Base-by-base conservation (phyloP, 2,329 filamentous ascomycete genomes). In the Fusarium sp. region DNA sequence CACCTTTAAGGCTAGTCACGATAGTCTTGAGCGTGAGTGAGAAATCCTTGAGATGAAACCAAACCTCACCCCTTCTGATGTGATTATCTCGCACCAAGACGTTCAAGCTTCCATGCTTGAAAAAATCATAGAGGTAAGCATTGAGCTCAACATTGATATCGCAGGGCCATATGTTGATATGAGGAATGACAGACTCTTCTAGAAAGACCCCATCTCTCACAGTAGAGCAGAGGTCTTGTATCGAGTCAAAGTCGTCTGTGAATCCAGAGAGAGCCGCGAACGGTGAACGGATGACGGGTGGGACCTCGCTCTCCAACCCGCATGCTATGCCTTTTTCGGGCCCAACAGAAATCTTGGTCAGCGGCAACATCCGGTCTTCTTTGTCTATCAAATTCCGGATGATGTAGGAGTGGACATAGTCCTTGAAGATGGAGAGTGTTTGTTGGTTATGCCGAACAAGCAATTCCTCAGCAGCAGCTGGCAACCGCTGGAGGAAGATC, bases 81-180 rank as follows among this genome's bases (percentile, higher is more conserved):
- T 88, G 86, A 78, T 96, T 95, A 33, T 91, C 92, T 0, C 81
- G 83, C 14, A 89, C 88, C 3, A 95, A 83, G 0, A 90, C 88
- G 2, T 85, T 79, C 24, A 91, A 80, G 77, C 92, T 89, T 5
- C 93, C 93, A 76, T 95, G 91, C 81, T 91, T 93, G 86, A 90
- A 95, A 82, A 95, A 96, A 80, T 95, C 92, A 69, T 92, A 90
- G 1, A 95, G 83, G 77, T 93, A 93, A 0, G 91, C 90, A 73
- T 94, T 94, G 69, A 91, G 88, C 14, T 81, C 79, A 10, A 69
- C 81, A 71, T 66, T 60, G 4, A 86, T 85, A 63, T 92, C 89
- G 29, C 90, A 84, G 0, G 90, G 89, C 74, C 88, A 88, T 13
- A 94, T 82, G 6, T 87, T 86, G 6, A 95, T 86, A 78, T 93